Conservation (phyloP, 2,329 filamentous ascomycete species). For the Fusarium anthophilum region DNA sequence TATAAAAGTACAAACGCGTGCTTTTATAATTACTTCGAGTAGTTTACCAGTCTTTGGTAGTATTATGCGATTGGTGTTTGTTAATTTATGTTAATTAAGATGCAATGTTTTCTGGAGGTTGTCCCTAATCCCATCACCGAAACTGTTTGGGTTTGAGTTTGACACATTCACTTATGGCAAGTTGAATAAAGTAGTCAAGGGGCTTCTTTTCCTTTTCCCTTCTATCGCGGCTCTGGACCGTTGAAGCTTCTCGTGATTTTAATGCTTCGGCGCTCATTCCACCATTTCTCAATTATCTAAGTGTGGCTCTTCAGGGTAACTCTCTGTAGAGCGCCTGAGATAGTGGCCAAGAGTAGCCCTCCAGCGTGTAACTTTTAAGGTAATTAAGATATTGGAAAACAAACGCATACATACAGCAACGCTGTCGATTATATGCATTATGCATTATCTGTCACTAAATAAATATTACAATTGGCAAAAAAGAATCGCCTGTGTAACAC, state of each 20-base stretch:
- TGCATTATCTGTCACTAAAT: accelerated
- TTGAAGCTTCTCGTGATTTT: accelerated
- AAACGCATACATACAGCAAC: accelerated
- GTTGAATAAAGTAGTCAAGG: accelerated
- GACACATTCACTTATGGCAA: accelerated
- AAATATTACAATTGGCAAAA: neutral
- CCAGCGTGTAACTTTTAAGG: accelerated
- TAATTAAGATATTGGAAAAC: accelerated
- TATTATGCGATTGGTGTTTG: no score
- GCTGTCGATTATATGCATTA: accelerated
- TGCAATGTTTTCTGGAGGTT: neutral
- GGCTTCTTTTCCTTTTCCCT: accelerated
- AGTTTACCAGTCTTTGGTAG: neutral
- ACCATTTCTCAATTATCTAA: neutral
- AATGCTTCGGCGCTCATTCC: neutral
- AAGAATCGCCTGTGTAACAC: neutral
- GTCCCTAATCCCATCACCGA: accelerated
- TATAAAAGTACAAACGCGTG: accelerated
- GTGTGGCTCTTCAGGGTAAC: neutral
- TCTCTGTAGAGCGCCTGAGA: no score
- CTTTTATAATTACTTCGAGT: accelerated
- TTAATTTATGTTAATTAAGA: no score
- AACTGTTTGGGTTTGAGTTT: accelerated
- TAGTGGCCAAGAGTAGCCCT: no score
- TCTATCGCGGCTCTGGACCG: accelerated